A percentile compares a stretch with the other conserved stretches of the same genome.
Evolutionary conservation across 2,329 filamentous ascomycete genomes (phyloP).

Genomic region (Sporothrix euskadiensis): DNA sequence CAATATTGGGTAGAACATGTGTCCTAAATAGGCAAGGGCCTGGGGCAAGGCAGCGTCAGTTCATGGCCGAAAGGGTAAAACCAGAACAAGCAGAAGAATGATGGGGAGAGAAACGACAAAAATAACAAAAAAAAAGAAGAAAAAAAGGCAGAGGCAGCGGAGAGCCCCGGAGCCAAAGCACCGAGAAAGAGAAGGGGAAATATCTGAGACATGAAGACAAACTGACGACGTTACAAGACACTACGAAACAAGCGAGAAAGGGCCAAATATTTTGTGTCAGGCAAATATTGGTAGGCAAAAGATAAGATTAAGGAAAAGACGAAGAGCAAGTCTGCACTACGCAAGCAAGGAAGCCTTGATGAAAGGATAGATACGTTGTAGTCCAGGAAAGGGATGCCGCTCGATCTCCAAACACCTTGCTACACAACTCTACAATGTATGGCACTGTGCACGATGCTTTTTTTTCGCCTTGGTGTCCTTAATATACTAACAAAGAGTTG

Average conservation of each 20-base stretch:
- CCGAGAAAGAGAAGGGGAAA: background rate
- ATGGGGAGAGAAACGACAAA: background rate
- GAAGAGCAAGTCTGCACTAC: background rate
- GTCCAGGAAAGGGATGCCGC: background rate
- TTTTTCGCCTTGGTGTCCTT: background rate
- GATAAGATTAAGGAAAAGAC: background rate
- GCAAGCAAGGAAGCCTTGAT: background rate
- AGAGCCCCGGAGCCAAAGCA: background rate
- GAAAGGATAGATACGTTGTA: background rate
- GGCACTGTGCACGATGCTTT: background rate
- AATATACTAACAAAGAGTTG: background rate
- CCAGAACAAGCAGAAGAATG: background rate
- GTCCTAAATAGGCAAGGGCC: background rate
- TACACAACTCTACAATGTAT: no score
- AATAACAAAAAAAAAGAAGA: background rate
- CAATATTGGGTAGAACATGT: background rate
- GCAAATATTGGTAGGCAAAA: background rate
- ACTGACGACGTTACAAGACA: background rate
- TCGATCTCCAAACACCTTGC: background rate
- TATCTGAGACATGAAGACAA: slow-evolving; percentile 9
- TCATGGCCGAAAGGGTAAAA: background rate
- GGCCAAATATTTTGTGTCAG: background rate
- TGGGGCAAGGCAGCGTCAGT: background rate
- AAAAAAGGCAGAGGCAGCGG: background rate
- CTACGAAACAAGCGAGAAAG: background rate